A percentile compares a stretch with the other conserved stretches of the same genome.
phyloP scores from a whole-genome alignment of 139 green algal species.

The Desmodesmus armatus region DNA sequence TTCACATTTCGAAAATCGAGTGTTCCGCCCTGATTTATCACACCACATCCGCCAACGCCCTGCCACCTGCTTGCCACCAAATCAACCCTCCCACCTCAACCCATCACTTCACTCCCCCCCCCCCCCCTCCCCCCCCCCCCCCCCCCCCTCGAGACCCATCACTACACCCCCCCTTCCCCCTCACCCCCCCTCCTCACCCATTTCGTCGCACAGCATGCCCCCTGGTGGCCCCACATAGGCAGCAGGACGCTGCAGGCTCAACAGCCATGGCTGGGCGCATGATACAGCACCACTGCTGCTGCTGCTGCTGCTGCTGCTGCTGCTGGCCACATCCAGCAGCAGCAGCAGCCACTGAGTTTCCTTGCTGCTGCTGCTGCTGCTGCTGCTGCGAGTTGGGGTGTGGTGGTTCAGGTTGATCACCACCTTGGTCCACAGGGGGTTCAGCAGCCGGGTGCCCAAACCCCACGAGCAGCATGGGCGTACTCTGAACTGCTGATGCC shows the following conservation, averaged over 20 bases:
- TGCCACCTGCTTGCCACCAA: neutral
- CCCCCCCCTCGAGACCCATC: neutral
- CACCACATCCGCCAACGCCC: neutral
- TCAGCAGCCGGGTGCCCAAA: slow-evolving; percentile 32
- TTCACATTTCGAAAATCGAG: neutral
- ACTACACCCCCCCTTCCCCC: slow-evolving; percentile 21
- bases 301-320: slow-evolving; percentile 19
- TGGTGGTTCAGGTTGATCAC: neutral
- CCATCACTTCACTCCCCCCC: neutral
- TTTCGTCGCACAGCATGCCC: slow-evolving; percentile 28
- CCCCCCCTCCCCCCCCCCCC: neutral
- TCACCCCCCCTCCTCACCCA: neutral
- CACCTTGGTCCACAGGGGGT: slow-evolving; percentile 42
- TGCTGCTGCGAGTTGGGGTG: neutral
- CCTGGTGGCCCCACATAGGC: slow-evolving; percentile 20
- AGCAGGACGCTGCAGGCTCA: neutral
- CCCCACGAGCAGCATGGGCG: neutral
- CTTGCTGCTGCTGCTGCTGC: slow-evolving; percentile 10
- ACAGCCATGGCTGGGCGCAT: slow-evolving; percentile 24
- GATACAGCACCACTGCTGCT: slow-evolving; percentile 17
- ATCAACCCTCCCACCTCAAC: neutral
- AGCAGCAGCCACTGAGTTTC: neutral
- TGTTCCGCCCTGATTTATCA: neutral
- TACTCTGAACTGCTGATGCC: slow-evolving; percentile 9
- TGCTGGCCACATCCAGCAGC: neutral